phyloP scores from a whole-genome alignment of 495 filamentous ascomycete genomes.

The Platismatia glauca region DNA sequence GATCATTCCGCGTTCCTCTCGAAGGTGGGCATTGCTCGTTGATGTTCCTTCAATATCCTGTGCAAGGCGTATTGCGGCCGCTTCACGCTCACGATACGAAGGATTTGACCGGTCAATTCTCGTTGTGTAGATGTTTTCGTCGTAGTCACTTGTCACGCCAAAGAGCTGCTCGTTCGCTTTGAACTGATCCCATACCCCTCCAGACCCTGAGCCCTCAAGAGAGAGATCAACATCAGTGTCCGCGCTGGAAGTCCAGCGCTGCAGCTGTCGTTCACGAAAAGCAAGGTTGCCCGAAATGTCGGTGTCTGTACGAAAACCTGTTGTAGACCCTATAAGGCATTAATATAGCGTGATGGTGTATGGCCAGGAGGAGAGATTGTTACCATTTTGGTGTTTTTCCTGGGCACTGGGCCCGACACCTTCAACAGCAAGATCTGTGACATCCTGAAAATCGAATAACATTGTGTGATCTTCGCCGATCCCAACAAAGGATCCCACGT shows the following conservation, averaged over 20 bases:
- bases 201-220: slow-evolving; percentile 48
- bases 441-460: slow-evolving; percentile 72
- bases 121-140: slow-evolving; percentile 93
- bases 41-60: slow-evolving; percentile 75
- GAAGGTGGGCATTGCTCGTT: slow-evolving; percentile 66
- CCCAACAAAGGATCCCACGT: slow-evolving; percentile 48
- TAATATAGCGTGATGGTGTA: background rate
- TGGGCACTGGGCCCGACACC: slow-evolving; percentile 44
- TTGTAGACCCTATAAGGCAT: slow-evolving; percentile 35
- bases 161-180: slow-evolving; percentile 80
- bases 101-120: slow-evolving; percentile 75
- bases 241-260: slow-evolving; percentile 76
- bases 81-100: slow-evolving; percentile 64
- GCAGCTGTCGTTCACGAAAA: slow-evolving; percentile 63
- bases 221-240: slow-evolving; percentile 55
- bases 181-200: slow-evolving; percentile 83
- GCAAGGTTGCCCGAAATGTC: slow-evolving; percentile 73
- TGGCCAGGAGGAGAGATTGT: background rate
- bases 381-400: slow-evolving; percentile 65
- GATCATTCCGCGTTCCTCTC: slow-evolving; percentile 75
- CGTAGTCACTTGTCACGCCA: slow-evolving; percentile 76
- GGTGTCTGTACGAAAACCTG: slow-evolving; percentile 72
- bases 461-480: slow-evolving; percentile 57
- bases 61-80: slow-evolving; percentile 72
- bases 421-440: slow-evolving; percentile 55